Percentiles rank a stretch among this genome's conserved stretches.
These are phyloP conservation scores for Leccinum longicurvipes DNA, from an alignment of 768 basidiomycete genomes.

Conservation along the genomic window DNA sequence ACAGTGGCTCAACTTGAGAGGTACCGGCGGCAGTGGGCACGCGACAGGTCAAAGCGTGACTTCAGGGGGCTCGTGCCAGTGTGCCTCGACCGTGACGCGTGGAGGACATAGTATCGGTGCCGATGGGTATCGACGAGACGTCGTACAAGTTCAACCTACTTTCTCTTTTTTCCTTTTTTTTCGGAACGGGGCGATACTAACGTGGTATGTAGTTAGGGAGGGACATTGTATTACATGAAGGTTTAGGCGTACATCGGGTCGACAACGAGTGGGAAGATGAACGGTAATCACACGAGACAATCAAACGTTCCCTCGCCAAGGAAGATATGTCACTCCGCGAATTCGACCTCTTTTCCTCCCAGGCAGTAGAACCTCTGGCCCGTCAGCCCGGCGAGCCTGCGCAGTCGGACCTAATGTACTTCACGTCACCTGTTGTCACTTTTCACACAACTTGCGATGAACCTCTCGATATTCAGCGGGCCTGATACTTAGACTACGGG, in stretches of 20 bases:
- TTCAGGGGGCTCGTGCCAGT: no score
- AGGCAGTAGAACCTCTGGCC: slow-evolving; percentile 2
- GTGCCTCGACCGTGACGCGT: no score
- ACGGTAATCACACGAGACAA: neutral
- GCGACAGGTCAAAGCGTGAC: neutral
- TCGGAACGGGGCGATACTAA: neutral
- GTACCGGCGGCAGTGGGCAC: neutral
- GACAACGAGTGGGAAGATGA: slow-evolving; percentile 3
- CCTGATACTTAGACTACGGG: slow-evolving; percentile 24
- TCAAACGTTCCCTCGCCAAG: neutral
- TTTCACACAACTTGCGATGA: slow-evolving; percentile 20
- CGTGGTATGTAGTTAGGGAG: neutral
- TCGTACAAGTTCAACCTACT: neutral
- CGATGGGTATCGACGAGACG: neutral
- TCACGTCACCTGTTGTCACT: slow-evolving; percentile 16
- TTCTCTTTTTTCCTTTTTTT: neutral
- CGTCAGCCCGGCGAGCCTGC: slow-evolving; percentile 6
- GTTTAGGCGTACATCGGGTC: neutral
- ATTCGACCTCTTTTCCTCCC: slow-evolving; percentile 2
- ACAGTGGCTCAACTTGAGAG: neutral
- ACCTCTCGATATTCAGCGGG: slow-evolving; percentile 15
- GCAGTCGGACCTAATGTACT: neutral
- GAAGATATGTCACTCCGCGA: slow-evolving; percentile 4
- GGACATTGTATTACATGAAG: neutral
- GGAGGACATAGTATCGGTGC: neutral